These are phyloP conservation scores for Penicillium fimorum DNA, from an alignment of 495 filamentous ascomycete genomes.

Conservation along the genomic window DNA sequence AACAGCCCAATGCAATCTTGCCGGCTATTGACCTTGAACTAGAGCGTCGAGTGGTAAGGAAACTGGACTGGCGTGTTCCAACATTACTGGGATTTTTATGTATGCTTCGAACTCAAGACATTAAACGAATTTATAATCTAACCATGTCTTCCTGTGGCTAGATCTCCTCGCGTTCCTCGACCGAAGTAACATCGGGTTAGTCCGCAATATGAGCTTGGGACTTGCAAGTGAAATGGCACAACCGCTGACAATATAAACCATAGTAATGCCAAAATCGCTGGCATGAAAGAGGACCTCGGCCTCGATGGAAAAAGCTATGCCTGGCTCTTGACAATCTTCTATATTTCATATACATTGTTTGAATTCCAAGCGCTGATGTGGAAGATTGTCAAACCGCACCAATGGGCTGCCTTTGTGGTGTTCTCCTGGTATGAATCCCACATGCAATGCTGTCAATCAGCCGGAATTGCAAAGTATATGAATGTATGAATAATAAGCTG, in stretches of 20 bases:
- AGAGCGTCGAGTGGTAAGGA: slow-evolving; percentile 57
- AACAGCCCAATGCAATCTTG: slow-evolving; percentile 12
- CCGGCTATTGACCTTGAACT: slow-evolving; percentile 48
- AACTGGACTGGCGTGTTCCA: slow-evolving; percentile 56
- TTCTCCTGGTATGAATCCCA: slow-evolving; percentile 44
- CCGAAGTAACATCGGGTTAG: slow-evolving; percentile 63
- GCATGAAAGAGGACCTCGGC: slow-evolving; percentile 43
- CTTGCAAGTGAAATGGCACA: neutral
- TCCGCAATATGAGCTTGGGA: slow-evolving; percentile 1
- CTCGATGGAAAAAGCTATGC: slow-evolving; percentile 53
- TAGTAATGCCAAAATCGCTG: slow-evolving; percentile 66
- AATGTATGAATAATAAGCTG: slow-evolving; percentile 5
- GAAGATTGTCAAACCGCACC: slow-evolving; percentile 62
- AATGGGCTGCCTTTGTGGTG: slow-evolving; percentile 49
- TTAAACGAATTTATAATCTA: neutral
- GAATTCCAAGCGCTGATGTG: slow-evolving; percentile 71
- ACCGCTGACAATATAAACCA: slow-evolving; percentile 13
- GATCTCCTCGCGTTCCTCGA: slow-evolving; percentile 67
- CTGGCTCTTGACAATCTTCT: slow-evolving; percentile 81
- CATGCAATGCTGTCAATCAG: slow-evolving; percentile 4
- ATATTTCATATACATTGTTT: slow-evolving; percentile 61
- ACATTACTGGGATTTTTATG: slow-evolving; percentile 54
- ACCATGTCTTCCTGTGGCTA: slow-evolving; percentile 18
- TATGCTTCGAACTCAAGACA: slow-evolving; percentile 26
- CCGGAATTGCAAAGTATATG: neutral